Conservation (phyloP, 139 green algal genomes). For the Asterochloris sp. region DNA sequence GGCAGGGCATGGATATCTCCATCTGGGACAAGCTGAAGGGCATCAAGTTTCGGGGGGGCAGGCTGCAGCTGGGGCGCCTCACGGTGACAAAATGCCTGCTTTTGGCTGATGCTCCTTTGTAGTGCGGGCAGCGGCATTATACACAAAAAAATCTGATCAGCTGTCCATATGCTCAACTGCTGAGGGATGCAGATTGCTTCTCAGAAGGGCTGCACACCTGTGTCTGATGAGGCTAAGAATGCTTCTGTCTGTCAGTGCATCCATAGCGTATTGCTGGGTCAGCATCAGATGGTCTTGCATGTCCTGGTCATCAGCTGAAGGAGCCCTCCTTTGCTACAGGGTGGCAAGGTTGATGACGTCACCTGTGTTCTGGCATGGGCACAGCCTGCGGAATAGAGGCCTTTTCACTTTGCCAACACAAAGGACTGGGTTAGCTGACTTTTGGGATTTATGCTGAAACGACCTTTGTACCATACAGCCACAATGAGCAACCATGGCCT, state of each 20-base stretch:
- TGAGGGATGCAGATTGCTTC: background rate
- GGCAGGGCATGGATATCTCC: constrained; percentile 68
- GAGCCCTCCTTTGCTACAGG: constrained; percentile 14
- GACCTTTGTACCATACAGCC: too few species aligned
- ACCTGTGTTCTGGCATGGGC: constrained; percentile 36
- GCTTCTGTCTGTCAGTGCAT: background rate
- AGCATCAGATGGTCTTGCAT: background rate
- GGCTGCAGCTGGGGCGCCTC: constrained; percentile 57
- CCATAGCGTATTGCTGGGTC: background rate
- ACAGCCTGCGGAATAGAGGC: too few species aligned
- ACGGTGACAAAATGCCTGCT: constrained; percentile 7
- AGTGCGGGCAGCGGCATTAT: background rate
- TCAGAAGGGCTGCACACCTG: background rate
- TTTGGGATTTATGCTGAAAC: too few species aligned
- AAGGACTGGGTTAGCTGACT: too few species aligned
- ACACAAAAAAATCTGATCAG: background rate
- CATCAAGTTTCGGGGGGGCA: constrained; percentile 49
- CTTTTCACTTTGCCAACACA: too few species aligned
- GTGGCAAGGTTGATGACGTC: constrained; percentile 72
- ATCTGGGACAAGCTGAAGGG: constrained; percentile 76
- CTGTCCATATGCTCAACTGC: background rate
- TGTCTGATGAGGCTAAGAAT: background rate
- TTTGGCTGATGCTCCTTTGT: background rate
- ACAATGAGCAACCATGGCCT: too few species aligned
- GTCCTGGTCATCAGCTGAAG: background rate